Evolutionary conservation across 2,329 filamentous ascomycete species (phyloP), one percentile per base, ranked within the genome.

Genomic region (Lachnellula subtilissima): DNA sequence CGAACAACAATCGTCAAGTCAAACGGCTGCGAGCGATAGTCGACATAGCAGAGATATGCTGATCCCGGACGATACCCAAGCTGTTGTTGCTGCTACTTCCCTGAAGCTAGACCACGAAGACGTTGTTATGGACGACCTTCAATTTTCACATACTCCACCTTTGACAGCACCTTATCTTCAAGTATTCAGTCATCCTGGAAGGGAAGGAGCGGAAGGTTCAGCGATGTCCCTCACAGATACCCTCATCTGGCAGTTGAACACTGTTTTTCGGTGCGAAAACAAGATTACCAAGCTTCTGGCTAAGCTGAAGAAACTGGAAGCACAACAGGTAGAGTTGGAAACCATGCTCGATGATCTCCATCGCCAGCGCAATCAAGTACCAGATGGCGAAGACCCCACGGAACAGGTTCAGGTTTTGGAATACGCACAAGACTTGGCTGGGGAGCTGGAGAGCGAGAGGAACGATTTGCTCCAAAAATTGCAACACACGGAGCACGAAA

Each of bases 171-270:
- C 12, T 15, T 15, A 15, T 17, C 37, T 40, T 2, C 37, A 40
- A 17, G 37, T 40, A 40, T 40, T 40, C 15, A 40, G 15, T 17
- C 17, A 40, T 11, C 15, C 17, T 17, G 37, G 37, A n/a, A 17
- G n/a, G n/a, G 37, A 40, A 4, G 37, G 37, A 2, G 15, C 14
- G 37, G 15, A 15, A 40, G n/a, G 37, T 17, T 40, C 37, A 15
- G 51, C 51, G 9, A 23, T 53, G 32, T 12, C 43, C 2, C 14
- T 56, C 5, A 56, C 43, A 6, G 14, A 50, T 12, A 28, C 5
- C 5, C 19, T 53, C 14, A 37, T 56, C 2, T 49, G 45, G 15
- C 32, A 50, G n/a, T 7, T 56, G 11, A 56, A 56, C 25, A 49
- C 22, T 7, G 15, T 56, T 19, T 36, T 56, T 4, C 35, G 50